Percentiles rank a stretch among this genome's conserved stretches.
phyloP scores from a whole-genome alignment of 2,329 filamentous ascomycete genomes.

The Colletotrichum higginsianum region DNA sequence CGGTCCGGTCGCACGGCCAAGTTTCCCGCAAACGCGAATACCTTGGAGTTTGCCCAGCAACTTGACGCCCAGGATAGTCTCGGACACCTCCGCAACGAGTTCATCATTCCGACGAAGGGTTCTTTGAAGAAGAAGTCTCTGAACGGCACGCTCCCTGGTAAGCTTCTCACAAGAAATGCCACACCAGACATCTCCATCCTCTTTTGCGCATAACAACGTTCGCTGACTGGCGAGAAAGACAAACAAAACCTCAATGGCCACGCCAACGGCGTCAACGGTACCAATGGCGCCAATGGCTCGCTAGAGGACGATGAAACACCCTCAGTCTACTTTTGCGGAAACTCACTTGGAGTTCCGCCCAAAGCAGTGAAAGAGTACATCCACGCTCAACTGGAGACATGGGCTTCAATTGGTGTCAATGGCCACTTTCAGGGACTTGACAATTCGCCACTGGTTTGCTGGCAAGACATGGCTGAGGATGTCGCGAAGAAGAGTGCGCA shows the following conservation, averaged over 20 bases:
- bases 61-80: constrained; percentile 76
- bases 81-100: constrained; percentile 75
- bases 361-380: constrained; percentile 76
- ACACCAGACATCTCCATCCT: neutral
- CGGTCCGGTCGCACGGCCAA: constrained; percentile 57
- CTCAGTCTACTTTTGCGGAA: constrained; percentile 83
- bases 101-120: constrained; percentile 81
- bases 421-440: constrained; percentile 83
- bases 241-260: constrained; percentile 46
- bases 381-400: constrained; percentile 82
- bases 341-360: constrained; percentile 84
- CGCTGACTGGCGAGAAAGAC: constrained; percentile 2
- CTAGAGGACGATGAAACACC: constrained; percentile 54
- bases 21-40: constrained; percentile 65
- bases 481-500: constrained; percentile 79
- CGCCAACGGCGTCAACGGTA: constrained; percentile 45
- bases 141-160: constrained; percentile 60
- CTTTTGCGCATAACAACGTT: neutral
- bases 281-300: constrained; percentile 47
- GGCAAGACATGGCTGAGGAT: constrained; percentile 84
- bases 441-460: constrained; percentile 78
- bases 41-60: constrained; percentile 62
- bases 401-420: constrained; percentile 87
- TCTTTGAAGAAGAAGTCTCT: constrained; percentile 78
- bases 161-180: constrained; percentile 33